Base-by-base conservation (phyloP, 2,329 filamentous ascomycete genomes). In the Fusarium concolor region DNA sequence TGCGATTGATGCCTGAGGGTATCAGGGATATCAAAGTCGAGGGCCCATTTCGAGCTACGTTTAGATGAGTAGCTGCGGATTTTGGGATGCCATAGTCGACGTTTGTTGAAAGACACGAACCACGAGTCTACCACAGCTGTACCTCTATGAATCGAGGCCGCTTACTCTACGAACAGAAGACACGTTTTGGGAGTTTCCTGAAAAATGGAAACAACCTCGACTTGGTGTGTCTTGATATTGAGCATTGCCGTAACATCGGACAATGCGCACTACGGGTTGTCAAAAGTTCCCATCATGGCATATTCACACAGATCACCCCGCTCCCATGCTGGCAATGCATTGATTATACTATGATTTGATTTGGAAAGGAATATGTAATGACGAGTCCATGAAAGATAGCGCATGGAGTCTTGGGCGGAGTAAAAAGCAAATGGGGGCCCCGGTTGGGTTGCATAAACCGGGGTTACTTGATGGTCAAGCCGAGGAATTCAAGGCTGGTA, bases 1-100 rank as follows among this genome's bases (percentile, higher is more conserved):
- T 89, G 65, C 83, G 86, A 22, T 78, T 85, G 71, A 85, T 88
- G 81, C 86, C 86, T 3, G 85, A 87, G 57, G 83, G 85, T 10
- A 82, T 88, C 67, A 83, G 79, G 68, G 85, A 87, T 59, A 79
- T 87, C 56, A 85, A 83, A 74, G 81, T 87, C 42, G 85, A 88
- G 24, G 84, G 84, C 5, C 83, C 84, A 20, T 85, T 80, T 53
- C 74, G 78, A 56, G 64, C 72, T 50, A 62, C 70, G 5, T 75
- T 71, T 58, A 73, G 72, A 56, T 75, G 54, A 70, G 58, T 15
- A 61, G 46, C 46, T 50, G 29, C 18, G 39, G 39, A 18, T 15
- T 38, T 20, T 17, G 42, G 38, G 43, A 31, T 38, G 12, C 22
- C 54, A 53, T 18, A 18, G 37, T 43, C 38, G 22, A 52, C 45